A percentile compares a stretch with the other conserved stretches of the same genome.
phyloP scores from a whole-genome alignment of 352 stramenopile genomes.

The Globisporangium spiculum region DNA sequence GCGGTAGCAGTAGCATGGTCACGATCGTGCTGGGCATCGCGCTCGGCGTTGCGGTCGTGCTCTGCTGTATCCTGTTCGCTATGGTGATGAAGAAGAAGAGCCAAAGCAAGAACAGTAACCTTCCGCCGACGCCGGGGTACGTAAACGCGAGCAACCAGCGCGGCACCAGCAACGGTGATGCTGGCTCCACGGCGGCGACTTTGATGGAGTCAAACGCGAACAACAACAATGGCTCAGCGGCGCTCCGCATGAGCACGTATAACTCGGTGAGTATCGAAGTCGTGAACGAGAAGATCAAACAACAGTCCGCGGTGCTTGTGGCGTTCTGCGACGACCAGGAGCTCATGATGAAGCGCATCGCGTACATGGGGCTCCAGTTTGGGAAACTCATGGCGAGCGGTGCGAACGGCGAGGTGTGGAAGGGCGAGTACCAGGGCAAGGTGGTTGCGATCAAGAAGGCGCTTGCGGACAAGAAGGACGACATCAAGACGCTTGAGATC shows the following conservation, averaged over 20 bases:
- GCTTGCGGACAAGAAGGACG: neutral
- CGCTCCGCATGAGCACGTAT: neutral
- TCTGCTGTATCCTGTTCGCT: neutral
- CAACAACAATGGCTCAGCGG: neutral
- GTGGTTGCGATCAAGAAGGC: neutral
- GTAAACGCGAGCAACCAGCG: slow-evolving; percentile 4
- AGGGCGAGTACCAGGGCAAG: neutral
- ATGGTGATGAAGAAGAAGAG: slow-evolving; percentile 25
- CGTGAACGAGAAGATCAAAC: neutral
- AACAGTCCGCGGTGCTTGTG: neutral
- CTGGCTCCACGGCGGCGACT: neutral
- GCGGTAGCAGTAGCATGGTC: slow-evolving; percentile 15
- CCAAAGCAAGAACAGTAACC: slow-evolving; percentile 19
- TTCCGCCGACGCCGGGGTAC: slow-evolving; percentile 17
- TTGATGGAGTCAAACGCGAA: neutral
- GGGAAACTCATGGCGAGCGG: neutral
- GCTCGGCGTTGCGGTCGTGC: slow-evolving; percentile 23
- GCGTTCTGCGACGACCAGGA: neutral
- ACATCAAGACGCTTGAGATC: neutral
- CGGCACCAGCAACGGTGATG: slow-evolving; percentile 8
- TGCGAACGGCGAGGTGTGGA: neutral
- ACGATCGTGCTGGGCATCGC: slow-evolving; percentile 23
- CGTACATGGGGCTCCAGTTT: neutral
- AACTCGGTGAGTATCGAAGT: neutral
- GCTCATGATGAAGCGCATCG: neutral